A percentile compares a stretch with the other conserved stretches of the same genome.
phyloP scores from a whole-genome alignment of 2,329 filamentous ascomycete genomes.

The Aspergillus sp. region DNA sequence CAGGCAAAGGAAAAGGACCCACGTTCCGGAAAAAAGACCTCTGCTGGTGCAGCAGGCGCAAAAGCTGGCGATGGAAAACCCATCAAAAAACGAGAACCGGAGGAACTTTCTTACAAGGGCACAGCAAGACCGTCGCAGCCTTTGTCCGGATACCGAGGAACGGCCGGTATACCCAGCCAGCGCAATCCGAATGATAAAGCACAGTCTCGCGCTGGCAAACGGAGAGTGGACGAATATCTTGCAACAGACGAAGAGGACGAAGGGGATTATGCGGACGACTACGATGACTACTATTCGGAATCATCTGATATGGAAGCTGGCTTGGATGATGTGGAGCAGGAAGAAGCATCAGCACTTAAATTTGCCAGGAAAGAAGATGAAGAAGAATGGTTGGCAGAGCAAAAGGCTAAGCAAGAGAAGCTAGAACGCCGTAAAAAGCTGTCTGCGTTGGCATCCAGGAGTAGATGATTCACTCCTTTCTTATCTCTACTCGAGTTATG shows the following conservation, averaged over 20 bases:
- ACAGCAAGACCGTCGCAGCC: slow-evolving; percentile 29
- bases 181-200: slow-evolving; percentile 20
- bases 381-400: slow-evolving; percentile 39
- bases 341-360: slow-evolving; percentile 39
- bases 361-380: slow-evolving; percentile 43
- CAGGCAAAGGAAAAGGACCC: slow-evolving; percentile 37
- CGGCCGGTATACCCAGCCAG: slow-evolving; percentile 31
- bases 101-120: slow-evolving; percentile 33
- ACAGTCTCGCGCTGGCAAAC: slow-evolving; percentile 19
- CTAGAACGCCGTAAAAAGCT: slow-evolving; percentile 41
- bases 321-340: slow-evolving; percentile 40
- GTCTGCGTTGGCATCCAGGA: slow-evolving; percentile 30
- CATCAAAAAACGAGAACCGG: slow-evolving; percentile 26
- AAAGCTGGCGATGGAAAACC: slow-evolving; percentile 17
- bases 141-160: slow-evolving; percentile 36
- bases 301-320: slow-evolving; percentile 51
- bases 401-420: slow-evolving; percentile 43
- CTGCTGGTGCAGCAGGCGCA: slow-evolving; percentile 12
- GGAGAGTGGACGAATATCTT: slow-evolving; percentile 38
- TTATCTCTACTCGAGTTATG: not conserved
- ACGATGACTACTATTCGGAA: slow-evolving; percentile 41
- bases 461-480: slow-evolving; percentile 12
- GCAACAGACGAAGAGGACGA: slow-evolving; percentile 46
- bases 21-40: slow-evolving; percentile 24
- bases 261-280: slow-evolving; percentile 34